phyloP scores from a whole-genome alignment of 257 asterid genomes.

The Handroanthus guayacan region DNA sequence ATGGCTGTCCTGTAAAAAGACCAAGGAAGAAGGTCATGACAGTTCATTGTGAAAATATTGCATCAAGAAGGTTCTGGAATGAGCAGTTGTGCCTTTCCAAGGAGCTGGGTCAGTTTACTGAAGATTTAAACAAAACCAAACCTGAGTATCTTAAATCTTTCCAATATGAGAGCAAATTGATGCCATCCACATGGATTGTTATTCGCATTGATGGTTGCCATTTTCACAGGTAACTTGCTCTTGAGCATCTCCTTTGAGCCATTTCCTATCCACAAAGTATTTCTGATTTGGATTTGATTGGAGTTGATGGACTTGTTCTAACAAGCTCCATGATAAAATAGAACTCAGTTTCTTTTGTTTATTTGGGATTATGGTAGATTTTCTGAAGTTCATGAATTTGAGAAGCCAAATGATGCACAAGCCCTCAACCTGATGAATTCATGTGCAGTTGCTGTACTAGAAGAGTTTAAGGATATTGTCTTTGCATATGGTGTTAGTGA shows the following conservation, averaged over 20 bases:
- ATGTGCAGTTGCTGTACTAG: constrained; percentile 71
- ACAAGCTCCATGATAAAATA: too few relatives aligned
- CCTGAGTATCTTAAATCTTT: constrained; percentile 72
- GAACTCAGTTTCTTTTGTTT: too few relatives aligned
- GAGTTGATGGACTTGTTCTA: too few relatives aligned
- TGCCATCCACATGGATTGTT: constrained; percentile 79
- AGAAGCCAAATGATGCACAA: constrained; percentile 86
- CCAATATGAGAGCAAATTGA: constrained; percentile 61
- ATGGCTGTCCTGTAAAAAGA: constrained; percentile 78
- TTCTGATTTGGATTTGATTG: not conserved
- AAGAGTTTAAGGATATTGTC: constrained; percentile 77
- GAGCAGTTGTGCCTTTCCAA: constrained; percentile 49
- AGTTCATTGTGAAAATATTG: constrained; percentile 67
- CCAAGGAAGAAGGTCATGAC: constrained; percentile 55
- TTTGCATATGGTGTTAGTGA: constrained; percentile 94
- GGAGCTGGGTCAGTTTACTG: constrained; percentile 66
- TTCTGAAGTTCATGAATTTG: constrained; percentile 77
- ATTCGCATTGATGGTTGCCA: constrained; percentile 93
- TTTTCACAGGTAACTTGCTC: constrained; percentile 74
- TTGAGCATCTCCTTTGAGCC: not conserved
- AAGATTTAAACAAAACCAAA: constrained; percentile 57
- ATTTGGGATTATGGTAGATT: constrained; percentile 48
- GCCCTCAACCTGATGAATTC: constrained; percentile 91
- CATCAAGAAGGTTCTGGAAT: constrained; percentile 81
- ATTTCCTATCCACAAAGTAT: not conserved